Conservation (phyloP, 805 yeast species). For the Cyberlindnera xylosilytica region DNA sequence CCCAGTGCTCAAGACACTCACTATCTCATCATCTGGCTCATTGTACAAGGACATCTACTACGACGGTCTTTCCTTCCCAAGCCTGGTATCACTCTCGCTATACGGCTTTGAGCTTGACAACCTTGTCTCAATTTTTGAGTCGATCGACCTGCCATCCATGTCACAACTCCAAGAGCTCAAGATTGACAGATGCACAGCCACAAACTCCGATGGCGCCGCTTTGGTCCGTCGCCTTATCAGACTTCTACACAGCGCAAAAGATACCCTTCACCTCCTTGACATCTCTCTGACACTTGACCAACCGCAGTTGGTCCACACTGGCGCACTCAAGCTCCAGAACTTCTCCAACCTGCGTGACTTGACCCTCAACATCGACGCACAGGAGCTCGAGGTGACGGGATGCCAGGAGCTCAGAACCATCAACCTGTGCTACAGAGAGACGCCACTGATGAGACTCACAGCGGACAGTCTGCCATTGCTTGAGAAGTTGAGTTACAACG, state of each 20-base stretch:
- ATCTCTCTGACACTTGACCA: conserved; percentile 1
- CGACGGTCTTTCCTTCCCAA: background rate
- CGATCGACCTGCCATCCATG: conserved; percentile 1
- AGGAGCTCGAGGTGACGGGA: conserved; percentile 2
- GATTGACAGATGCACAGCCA: conserved; percentile 4
- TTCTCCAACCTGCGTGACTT: conserved; percentile 1
- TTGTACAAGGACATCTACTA: background rate
- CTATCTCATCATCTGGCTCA: conserved; percentile 1
- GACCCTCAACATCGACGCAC: conserved; percentile 2
- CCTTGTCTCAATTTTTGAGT: conserved; percentile 1
- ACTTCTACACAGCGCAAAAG: conserved; percentile 1
- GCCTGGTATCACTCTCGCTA: background rate
- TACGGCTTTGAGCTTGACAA: conserved; percentile 1
- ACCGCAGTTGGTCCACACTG: conserved; percentile 1
- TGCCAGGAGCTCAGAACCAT: conserved; percentile 2
- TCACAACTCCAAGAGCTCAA: conserved; percentile 1
- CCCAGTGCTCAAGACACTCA: conserved; percentile 4
- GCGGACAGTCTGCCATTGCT: conserved; percentile 3
- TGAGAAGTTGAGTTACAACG: conserved; percentile 7
- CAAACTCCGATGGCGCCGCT: background rate
- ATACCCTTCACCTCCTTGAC: conserved; percentile 1
- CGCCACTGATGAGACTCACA: conserved; percentile 3
- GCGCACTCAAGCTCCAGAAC: conserved; percentile 3
- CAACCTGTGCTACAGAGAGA: conserved; percentile 3
- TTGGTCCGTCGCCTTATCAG: background rate